Conservation (phyloP, 176 grass and related monocot genomes). For the Musa beccarii region DNA sequence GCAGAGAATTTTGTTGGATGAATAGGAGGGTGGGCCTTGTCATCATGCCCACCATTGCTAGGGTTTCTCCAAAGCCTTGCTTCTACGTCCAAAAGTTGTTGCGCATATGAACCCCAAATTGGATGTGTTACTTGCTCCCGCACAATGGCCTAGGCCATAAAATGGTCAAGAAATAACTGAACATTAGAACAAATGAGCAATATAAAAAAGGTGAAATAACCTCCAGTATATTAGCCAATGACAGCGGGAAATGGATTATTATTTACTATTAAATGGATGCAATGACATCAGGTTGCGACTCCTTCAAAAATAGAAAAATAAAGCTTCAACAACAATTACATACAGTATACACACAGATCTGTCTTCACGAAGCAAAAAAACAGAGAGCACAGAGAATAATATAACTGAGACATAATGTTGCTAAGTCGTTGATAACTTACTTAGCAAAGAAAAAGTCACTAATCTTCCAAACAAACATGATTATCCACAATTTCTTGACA, state of each 20-base stretch:
- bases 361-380: too few species aligned
- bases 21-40: conserved; percentile 94
- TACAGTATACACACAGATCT: too few species aligned
- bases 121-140: conserved; percentile 62
- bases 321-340: too few species aligned
- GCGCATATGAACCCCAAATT: conserved; percentile 74
- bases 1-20: conserved; percentile 78
- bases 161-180: conserved; percentile 8
- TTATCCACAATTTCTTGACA: too few species aligned
- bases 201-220: conserved; percentile 15
- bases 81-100: conserved; percentile 64
- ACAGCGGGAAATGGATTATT: background rate
- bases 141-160: conserved; percentile 53
- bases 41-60: conserved; percentile 88
- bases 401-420: too few species aligned
- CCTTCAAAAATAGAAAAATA: background rate
- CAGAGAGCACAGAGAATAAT: too few species aligned
- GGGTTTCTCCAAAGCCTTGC: conserved; percentile 92
- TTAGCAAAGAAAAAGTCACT: too few species aligned
- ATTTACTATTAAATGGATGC: background rate
- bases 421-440: too few species aligned
- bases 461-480: too few species aligned
- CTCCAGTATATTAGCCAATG: background rate
- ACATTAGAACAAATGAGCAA: conserved; percentile 6
- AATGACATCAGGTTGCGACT: background rate